A percentile compares a stretch with the other conserved stretches of the same genome.
Evolutionary conservation across 1,139 yeast genomes (phyloP).

Genomic region (Kazachstania sp.): DNA sequence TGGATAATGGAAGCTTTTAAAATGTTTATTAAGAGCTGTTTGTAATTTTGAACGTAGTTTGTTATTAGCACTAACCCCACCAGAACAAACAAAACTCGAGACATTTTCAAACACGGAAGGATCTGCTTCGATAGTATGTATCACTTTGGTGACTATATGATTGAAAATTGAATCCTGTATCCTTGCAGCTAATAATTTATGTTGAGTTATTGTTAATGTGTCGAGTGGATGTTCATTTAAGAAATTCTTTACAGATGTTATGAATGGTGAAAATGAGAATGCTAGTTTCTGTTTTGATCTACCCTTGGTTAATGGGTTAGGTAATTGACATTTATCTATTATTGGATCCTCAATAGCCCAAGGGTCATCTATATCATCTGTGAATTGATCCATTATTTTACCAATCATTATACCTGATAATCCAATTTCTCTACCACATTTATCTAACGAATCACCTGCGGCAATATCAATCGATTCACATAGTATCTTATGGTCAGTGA

Average conservation of each 20-base stretch:
- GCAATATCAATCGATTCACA: slow-evolving; percentile 82
- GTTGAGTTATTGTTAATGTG: slow-evolving; percentile 12
- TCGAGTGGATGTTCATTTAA: slow-evolving; percentile 12
- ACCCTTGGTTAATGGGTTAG: slow-evolving; percentile 47
- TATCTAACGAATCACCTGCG: slow-evolving; percentile 87
- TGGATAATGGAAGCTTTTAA: slow-evolving; percentile 51
- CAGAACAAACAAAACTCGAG: slow-evolving; percentile 67
- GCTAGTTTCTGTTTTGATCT: slow-evolving; percentile 36
- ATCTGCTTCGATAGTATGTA: slow-evolving; percentile 41
- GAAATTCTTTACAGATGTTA: slow-evolving; percentile 44
- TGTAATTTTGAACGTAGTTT: slow-evolving; percentile 46
- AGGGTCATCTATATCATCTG: slow-evolving; percentile 31
- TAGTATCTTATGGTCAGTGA: slow-evolving; percentile 61
- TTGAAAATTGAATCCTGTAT: slow-evolving; percentile 60
- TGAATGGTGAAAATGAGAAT: slow-evolving; percentile 76
- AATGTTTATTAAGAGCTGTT: slow-evolving; percentile 29
- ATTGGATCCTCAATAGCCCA: slow-evolving; percentile 25
- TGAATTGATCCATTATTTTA: slow-evolving; percentile 58
- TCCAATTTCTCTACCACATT: slow-evolving; percentile 83
- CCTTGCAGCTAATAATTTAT: slow-evolving; percentile 46
- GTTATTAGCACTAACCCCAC: slow-evolving; percentile 84
- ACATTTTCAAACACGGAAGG: slow-evolving; percentile 38
- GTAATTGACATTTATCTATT: slow-evolving; percentile 28
- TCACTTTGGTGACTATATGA: slow-evolving; percentile 61
- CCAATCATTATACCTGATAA: slow-evolving; percentile 79